Evolutionary conservation across 2,329 filamentous ascomycete species (phyloP).

Genomic region (Monosporascus sp.): DNA sequence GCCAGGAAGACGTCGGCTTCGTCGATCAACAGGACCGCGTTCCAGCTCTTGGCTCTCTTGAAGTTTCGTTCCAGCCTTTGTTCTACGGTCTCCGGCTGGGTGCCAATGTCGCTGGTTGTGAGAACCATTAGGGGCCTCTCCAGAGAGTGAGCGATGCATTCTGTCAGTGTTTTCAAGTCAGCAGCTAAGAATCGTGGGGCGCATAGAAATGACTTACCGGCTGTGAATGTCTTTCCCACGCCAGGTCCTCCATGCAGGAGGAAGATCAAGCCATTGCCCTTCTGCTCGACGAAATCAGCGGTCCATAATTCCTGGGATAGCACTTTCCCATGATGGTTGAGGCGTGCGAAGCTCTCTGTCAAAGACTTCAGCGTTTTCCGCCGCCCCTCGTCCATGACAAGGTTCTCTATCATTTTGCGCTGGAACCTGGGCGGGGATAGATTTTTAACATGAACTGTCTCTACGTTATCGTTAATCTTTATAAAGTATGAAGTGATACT

Average conservation of each 20-base stretch:
- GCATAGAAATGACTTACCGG: slow-evolving; percentile 14
- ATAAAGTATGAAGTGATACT: no score
- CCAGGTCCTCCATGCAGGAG: slow-evolving; percentile 19
- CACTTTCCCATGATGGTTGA: slow-evolving; percentile 10
- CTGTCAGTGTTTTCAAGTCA: slow-evolving; percentile 8
- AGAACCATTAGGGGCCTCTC: slow-evolving; percentile 25
- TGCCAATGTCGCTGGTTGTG: slow-evolving; percentile 22
- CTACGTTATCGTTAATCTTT: slow-evolving; percentile 3
- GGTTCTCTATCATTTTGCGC: slow-evolving; percentile 20
- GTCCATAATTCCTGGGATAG: slow-evolving; percentile 9
- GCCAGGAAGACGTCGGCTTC: no score
- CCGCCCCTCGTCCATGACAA: slow-evolving; percentile 24
- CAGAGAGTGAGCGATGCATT: slow-evolving; percentile 30
- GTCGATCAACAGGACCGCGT: no score
- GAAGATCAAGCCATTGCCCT: slow-evolving; percentile 18
- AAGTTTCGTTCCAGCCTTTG: no score
- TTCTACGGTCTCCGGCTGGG: background rate
- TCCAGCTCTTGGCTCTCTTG: no score
- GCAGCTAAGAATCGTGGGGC: no score
- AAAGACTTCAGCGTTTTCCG: slow-evolving; percentile 22
- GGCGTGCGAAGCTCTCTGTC: slow-evolving; percentile 21
- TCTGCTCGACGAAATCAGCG: slow-evolving; percentile 20
- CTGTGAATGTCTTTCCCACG: slow-evolving; percentile 25
- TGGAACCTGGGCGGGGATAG: slow-evolving; percentile 22
- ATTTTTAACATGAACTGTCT: slow-evolving; percentile 16